Evolutionary conservation across 768 basidiomycete species (phyloP).

Genomic region (Roridomyces roridus): DNA sequence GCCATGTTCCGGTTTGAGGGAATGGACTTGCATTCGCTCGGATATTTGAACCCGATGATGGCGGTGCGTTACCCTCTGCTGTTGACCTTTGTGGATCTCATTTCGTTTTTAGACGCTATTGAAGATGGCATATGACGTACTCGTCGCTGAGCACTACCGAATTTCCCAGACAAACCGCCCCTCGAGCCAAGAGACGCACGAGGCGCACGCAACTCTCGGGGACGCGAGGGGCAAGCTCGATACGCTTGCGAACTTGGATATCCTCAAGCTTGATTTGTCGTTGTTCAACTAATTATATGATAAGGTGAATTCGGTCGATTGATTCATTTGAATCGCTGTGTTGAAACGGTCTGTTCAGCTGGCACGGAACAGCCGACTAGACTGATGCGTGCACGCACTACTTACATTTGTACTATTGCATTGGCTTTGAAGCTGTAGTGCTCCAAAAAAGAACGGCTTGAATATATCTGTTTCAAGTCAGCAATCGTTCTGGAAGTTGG

Average conservation of each 20-base stretch:
- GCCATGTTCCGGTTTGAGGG: neutral
- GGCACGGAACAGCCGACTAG: too few relatives aligned
- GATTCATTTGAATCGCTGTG: too few relatives aligned
- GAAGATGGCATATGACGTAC: slow-evolving; percentile 52
- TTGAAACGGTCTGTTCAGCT: too few relatives aligned
- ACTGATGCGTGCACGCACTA: too few relatives aligned
- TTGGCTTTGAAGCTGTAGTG: too few relatives aligned
- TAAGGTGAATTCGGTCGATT: neutral
- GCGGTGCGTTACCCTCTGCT: slow-evolving; percentile 30
- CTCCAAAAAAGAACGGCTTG: too few relatives aligned
- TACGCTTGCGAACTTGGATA: slow-evolving; percentile 49
- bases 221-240: slow-evolving; percentile 47
- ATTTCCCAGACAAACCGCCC: too few relatives aligned
- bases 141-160: slow-evolving; percentile 52
- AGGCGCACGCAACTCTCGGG: slow-evolving; percentile 43
- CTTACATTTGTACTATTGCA: too few relatives aligned
- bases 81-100: neutral
- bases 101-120: slow-evolving; percentile 36
- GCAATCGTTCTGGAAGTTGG: too few relatives aligned
- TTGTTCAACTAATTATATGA: neutral
- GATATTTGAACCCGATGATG: slow-evolving; percentile 36
- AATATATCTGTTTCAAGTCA: too few relatives aligned
- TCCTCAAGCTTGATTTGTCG: slow-evolving; percentile 48
- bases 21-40: slow-evolving; percentile 17
- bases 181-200: slow-evolving; percentile 36